phyloP scores from a whole-genome alignment of 768 basidiomycete species.

The Pleurotus salmoneostramineus region DNA sequence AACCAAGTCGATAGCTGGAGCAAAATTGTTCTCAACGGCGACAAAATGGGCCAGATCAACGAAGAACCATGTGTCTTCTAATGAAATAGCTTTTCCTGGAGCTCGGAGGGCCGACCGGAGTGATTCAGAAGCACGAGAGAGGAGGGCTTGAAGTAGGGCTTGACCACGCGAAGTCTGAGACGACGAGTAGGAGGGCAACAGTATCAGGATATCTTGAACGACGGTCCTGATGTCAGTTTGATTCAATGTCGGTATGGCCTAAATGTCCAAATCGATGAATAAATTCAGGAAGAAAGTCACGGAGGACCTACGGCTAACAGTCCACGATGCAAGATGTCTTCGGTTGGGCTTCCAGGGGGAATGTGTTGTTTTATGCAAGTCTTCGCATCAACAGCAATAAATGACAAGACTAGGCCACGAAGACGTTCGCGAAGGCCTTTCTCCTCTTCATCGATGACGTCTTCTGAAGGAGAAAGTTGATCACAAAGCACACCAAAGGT shows the following conservation, averaged over 20 bases:
- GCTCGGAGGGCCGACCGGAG: conserved; percentile 23
- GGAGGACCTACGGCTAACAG: conserved; percentile 41
- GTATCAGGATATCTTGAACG: conserved; percentile 49
- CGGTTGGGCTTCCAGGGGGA: conserved; percentile 38
- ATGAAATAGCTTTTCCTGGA: conserved; percentile 21
- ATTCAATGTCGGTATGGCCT: conserved; percentile 50
- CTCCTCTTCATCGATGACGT: conserved; percentile 55
- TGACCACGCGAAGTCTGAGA: conserved; percentile 10
- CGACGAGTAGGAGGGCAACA: conserved; percentile 39
- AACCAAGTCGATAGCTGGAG: conserved; percentile 42
- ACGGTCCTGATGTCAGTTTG: conserved; percentile 39
- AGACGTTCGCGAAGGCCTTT: conserved; percentile 51
- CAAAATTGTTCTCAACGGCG: conserved; percentile 31
- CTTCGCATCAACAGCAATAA: conserved; percentile 51
- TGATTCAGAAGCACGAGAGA: conserved; percentile 28
- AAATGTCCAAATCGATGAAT: neutral
- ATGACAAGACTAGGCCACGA: conserved; percentile 54
- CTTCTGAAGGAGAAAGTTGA: conserved; percentile 52
- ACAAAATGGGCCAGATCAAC: conserved; percentile 43
- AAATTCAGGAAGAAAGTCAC: neutral
- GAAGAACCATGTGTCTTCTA: conserved; percentile 36
- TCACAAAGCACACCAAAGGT: conserved; percentile 69
- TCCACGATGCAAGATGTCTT: conserved; percentile 42
- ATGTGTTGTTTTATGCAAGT: conserved; percentile 37
- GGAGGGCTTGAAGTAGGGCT: conserved; percentile 23